Base-by-base conservation (phyloP, 2,329 filamentous ascomycete genomes). In the Bipolaris cookei region DNA sequence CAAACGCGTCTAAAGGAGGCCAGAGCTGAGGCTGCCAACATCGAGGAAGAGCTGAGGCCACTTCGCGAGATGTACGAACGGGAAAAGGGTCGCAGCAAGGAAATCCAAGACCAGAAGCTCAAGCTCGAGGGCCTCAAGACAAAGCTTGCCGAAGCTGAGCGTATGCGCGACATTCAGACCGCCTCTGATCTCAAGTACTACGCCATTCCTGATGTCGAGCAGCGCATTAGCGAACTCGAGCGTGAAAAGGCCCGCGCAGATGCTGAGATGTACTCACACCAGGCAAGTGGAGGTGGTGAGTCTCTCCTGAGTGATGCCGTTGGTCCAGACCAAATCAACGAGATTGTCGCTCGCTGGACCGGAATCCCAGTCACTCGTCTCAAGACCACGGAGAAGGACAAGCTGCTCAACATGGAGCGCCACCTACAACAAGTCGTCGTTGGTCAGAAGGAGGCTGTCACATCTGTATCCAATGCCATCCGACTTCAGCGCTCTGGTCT, bases 291-390 rank as follows among this genome's bases (percentile, higher is more conserved):
- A 28, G 65, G 64, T 8, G 79, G 88, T 51, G 86, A 86, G 54
- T 74, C 91, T 21, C 88, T 98, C 76, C 85, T 98, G 52, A 96
- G 93, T 3, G 95, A 99, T 74, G 86, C 95, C 44, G 95, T 99
- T 64, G 95, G 95, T 5, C 92, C 93, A 10, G 95, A 99, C 64
- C 93, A 99, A 77, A 99, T 99, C 83, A 98, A 99, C 76, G 94
- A 98, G 74, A 99, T 99, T 60, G 95, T 99, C 51, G 90, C 90
- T 52, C 89, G 92, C 59, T 97, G 93, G 91, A 99, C 95, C n/a
- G 95, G 95, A 63, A 99, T 99, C 67, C 95, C 95, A 1, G 92
- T 99, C 57, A 98, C 92, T 4, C 86, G 94, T 60, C 87, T 99
- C 38, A 94, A 90, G 81, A 97, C 95, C 0, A 90, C 92, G 0